A percentile compares a stretch with the other conserved stretches of the same genome.
These are phyloP conservation scores for Neofusicoccum laricinum DNA, from an alignment of 2,329 filamentous ascomycete species.

Conservation along the genomic window DNA sequence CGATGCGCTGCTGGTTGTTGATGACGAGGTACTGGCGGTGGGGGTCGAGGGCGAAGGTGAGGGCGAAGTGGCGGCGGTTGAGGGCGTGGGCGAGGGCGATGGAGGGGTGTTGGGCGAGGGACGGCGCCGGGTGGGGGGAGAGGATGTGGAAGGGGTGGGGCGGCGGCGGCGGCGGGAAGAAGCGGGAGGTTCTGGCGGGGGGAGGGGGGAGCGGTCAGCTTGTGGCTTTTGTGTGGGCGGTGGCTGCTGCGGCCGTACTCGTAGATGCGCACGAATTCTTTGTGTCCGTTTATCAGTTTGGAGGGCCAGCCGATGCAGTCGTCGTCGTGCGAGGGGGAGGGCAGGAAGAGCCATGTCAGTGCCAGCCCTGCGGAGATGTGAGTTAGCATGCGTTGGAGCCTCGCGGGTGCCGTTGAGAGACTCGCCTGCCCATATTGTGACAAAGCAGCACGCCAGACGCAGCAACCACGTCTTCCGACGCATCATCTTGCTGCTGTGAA, in stretches of 20 bases:
- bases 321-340: not conserved
- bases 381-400: not conserved
- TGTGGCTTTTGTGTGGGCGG: too few species aligned
- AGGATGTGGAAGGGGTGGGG: too few species aligned
- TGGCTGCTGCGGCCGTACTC: not conserved
- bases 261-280: not conserved
- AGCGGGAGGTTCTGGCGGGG: not conserved
- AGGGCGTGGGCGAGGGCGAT: not conserved
- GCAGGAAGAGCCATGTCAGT: conserved; percentile 1
- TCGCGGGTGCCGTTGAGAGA: too few species aligned
- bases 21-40: conserved; percentile 6
- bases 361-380: not conserved
- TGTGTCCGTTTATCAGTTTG: not conserved
- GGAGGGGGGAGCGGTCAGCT: not conserved
- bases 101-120: not conserved
- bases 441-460: not conserved
- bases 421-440: not conserved
- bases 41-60: not conserved
- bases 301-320: conserved; percentile 7
- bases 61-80: not conserved
- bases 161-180: not conserved
- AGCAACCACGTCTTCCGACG: not conserved
- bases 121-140: too few species aligned
- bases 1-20: conserved; percentile 10
- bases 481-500: not conserved